phyloP scores from a whole-genome alignment of 2,329 filamentous ascomycete species.

The Penicillium brevicompactum region DNA sequence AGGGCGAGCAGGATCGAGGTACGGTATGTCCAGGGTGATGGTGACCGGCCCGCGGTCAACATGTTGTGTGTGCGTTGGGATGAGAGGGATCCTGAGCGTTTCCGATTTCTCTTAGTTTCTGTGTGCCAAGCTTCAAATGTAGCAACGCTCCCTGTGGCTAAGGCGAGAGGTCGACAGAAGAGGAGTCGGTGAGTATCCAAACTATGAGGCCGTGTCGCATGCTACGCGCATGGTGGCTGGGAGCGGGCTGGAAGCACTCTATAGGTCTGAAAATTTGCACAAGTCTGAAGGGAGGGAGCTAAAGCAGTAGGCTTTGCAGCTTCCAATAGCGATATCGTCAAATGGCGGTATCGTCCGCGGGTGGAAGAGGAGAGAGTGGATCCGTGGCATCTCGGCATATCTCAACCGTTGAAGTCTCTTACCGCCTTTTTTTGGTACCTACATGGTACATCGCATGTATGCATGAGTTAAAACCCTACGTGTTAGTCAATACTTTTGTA shows the following conservation, averaged over 20 bases:
- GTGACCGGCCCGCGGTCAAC: constrained; percentile 14
- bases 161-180: background rate
- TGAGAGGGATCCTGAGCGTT: background rate
- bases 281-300: background rate
- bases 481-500: no score
- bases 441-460: background rate
- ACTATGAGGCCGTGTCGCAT: constrained; percentile 1
- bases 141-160: constrained; percentile 8
- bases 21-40: constrained; percentile 7
- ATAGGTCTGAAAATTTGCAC: background rate
- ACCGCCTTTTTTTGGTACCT: constrained; percentile 18
- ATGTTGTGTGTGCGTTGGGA: constrained; percentile 9
- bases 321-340: background rate
- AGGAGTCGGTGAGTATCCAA: constrained; percentile 4
- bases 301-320: background rate
- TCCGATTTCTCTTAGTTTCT: constrained; percentile 4
- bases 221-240: constrained; percentile 17
- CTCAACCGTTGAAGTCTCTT: constrained; percentile 14
- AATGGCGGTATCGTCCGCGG: constrained; percentile 7
- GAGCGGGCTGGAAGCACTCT: constrained; percentile 7
- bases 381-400: constrained; percentile 20
- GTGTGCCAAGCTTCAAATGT: constrained; percentile 2
- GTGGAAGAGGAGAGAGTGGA: constrained; percentile 18
- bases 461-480: background rate
- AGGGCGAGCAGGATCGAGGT: constrained; percentile 11